Evolutionary conservation across 1,284 basidiomycete species (phyloP).

Genomic region (Ganoderma meredithae): DNA sequence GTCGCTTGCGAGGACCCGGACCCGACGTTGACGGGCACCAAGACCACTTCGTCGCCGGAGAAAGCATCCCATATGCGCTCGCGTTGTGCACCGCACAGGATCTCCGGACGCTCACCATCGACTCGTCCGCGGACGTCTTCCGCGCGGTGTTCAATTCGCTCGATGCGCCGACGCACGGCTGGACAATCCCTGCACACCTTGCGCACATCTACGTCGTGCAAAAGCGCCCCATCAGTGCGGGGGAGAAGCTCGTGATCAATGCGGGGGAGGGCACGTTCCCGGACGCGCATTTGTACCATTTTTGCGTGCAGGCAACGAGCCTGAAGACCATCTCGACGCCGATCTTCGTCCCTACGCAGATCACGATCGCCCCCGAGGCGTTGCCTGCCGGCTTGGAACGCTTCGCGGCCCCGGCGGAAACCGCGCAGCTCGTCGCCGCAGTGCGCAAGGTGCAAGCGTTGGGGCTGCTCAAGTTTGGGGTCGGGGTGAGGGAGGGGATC

Average conservation of each 20-base stretch:
- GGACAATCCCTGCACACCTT: constrained; percentile 42
- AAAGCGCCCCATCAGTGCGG: constrained; percentile 19
- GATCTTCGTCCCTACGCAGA: constrained; percentile 35
- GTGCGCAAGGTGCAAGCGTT: constrained; percentile 36
- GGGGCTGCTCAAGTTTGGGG: constrained; percentile 35
- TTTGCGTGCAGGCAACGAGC: constrained; percentile 35
- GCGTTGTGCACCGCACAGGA: constrained; percentile 42
- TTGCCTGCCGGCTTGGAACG: constrained; percentile 39
- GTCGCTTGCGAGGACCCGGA: constrained; percentile 22
- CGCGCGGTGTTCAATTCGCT: constrained; percentile 39
- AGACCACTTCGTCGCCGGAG: constrained; percentile 16
- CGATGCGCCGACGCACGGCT: constrained; percentile 30
- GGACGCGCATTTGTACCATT: constrained; percentile 36
- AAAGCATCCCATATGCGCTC: constrained; percentile 35
- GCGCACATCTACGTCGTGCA: constrained; percentile 46
- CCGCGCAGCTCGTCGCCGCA: constrained; percentile 28
- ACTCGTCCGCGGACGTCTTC: constrained; percentile 49
- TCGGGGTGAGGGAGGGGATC: constrained; percentile 34
- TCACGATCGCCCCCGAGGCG: constrained; percentile 35
- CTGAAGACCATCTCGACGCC: constrained; percentile 38
- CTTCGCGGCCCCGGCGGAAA: constrained; percentile 40
- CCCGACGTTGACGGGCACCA: constrained; percentile 8
- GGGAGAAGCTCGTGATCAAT: neutral
- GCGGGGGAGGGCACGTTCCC: constrained; percentile 36
- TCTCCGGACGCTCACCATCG: constrained; percentile 47